These are phyloP conservation scores for Moringa oleifera DNA, from an alignment of 345 rosid species.

Conservation along the genomic window DNA sequence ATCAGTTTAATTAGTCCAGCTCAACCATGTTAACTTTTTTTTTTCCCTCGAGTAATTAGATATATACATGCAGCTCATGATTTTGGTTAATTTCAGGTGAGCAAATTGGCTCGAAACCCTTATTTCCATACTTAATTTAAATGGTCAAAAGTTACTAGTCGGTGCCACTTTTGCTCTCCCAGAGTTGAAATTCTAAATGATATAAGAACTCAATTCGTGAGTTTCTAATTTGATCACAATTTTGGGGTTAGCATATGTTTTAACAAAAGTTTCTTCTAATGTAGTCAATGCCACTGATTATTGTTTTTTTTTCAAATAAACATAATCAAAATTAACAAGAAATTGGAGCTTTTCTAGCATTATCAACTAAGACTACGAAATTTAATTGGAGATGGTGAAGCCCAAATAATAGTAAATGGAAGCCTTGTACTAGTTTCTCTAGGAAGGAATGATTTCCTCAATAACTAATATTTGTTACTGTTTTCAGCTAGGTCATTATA, in stretches of 20 bases:
- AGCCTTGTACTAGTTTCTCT: slow-evolving; percentile 31
- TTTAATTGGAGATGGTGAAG: slow-evolving; percentile 35
- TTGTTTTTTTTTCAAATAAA: slow-evolving; percentile 20
- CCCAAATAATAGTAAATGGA: slow-evolving; percentile 41
- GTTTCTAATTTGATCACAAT: background rate
- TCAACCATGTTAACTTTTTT: no score
- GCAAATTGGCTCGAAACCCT: slow-evolving; percentile 47
- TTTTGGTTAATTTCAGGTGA: slow-evolving; percentile 31
- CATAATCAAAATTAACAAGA: slow-evolving; percentile 55
- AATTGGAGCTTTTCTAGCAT: slow-evolving; percentile 50
- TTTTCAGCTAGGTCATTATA: slow-evolving; percentile 20
- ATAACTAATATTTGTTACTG: slow-evolving; percentile 26
- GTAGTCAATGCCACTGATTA: no score
- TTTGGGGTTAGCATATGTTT: no score
- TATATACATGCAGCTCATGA: no score
- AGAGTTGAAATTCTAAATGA: slow-evolving; percentile 54
- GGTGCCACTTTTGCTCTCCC: slow-evolving; percentile 92
- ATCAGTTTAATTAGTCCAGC: slow-evolving; percentile 30
- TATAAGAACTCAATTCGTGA: slow-evolving; percentile 30
- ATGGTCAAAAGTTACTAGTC: slow-evolving; percentile 42
- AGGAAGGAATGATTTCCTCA: slow-evolving; percentile 31
- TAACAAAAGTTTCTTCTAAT: no score
- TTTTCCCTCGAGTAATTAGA: no score
- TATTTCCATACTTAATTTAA: slow-evolving; percentile 68
- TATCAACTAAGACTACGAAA: slow-evolving; percentile 48